Percentiles rank a stretch among this genome's conserved stretches.
phyloP scores from a whole-genome alignment of 2,329 filamentous ascomycete genomes.

The Aspergillaceae sp. region DNA sequence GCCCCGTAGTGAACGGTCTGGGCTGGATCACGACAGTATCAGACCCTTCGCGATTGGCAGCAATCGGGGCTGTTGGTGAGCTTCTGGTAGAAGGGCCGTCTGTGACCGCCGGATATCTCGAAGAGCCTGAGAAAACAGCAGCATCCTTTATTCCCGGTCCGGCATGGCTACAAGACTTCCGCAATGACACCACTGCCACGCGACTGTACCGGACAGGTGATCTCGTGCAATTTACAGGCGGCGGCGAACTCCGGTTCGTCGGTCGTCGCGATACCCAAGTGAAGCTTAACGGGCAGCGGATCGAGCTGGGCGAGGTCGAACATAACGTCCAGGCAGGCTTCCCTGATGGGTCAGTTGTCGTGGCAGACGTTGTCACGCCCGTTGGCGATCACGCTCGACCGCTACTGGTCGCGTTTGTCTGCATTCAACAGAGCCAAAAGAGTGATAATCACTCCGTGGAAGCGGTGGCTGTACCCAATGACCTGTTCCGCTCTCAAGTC shows the following conservation, averaged over 20 bases:
- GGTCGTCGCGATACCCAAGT: slow-evolving; percentile 20
- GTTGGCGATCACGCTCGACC: not conserved
- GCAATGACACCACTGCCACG: not conserved
- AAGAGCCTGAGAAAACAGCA: slow-evolving; percentile 21
- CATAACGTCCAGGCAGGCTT: slow-evolving; percentile 13
- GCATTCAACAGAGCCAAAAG: not conserved
- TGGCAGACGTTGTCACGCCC: not conserved
- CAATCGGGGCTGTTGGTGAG: slow-evolving; percentile 17
- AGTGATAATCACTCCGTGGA: not conserved
- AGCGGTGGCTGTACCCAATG: too few relatives aligned
- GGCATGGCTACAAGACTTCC: slow-evolving; percentile 10
- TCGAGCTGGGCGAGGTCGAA: slow-evolving; percentile 46
- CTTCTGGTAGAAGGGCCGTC: slow-evolving; percentile 27
- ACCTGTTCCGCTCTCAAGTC: too few relatives aligned
- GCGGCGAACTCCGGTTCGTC: slow-evolving; percentile 12
- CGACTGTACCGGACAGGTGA: slow-evolving; percentile 19
- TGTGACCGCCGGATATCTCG: slow-evolving; percentile 20
- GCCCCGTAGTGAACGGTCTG: slow-evolving; percentile 10
- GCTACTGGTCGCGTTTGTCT: not conserved
- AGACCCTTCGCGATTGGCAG: slow-evolving; percentile 3
- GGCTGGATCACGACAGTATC: slow-evolving; percentile 15
- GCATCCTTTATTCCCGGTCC: slow-evolving; percentile 14
- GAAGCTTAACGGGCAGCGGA: slow-evolving; percentile 37
- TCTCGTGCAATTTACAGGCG: slow-evolving; percentile 13
- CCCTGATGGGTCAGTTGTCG: not conserved